A percentile compares a stretch with the other conserved stretches of the same genome.
Conservation (phyloP, 495 filamentous ascomycete species). For the Hypoxylon fuscum region DNA sequence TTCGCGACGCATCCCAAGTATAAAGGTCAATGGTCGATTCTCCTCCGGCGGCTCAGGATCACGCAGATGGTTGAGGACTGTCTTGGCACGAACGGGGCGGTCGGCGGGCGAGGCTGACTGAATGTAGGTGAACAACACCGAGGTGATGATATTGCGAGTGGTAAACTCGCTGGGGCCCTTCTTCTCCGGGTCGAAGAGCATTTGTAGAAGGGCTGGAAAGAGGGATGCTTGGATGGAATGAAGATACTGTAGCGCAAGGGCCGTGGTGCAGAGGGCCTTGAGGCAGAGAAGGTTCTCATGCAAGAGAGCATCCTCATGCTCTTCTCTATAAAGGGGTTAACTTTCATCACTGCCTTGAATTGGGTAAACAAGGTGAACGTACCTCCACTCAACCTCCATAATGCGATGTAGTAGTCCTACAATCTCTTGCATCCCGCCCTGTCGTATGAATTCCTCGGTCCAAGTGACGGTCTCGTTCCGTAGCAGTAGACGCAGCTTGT, state of each 20-base stretch:
- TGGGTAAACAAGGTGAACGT: constrained; percentile 45
- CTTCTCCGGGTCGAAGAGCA: constrained; percentile 96
- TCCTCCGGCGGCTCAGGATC: constrained; percentile 82
- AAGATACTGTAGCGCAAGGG: constrained; percentile 81
- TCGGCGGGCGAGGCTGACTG: constrained; percentile 62
- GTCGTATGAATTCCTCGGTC: constrained; percentile 89
- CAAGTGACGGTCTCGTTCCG: constrained; percentile 95
- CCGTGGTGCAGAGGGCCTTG: constrained; percentile 94
- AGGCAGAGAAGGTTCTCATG: constrained; percentile 94
- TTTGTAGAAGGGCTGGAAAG: constrained; percentile 85
- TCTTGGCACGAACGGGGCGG: constrained; percentile 68
- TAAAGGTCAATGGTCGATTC: constrained; percentile 81
- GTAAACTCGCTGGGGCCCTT: constrained; percentile 97
- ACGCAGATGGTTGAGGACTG: constrained; percentile 78
- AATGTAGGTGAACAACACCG: constrained; percentile 85
- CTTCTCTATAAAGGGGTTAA: constrained; percentile 69
- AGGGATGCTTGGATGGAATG: constrained; percentile 78
- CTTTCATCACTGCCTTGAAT: constrained; percentile 34
- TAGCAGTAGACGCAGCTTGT: constrained; percentile 89
- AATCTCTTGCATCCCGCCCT: constrained; percentile 93
- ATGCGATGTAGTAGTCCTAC: constrained; percentile 86
- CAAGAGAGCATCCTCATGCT: constrained; percentile 92
- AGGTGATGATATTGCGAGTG: constrained; percentile 86
- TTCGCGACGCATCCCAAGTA: constrained; percentile 84
- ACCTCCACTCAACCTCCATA: constrained; percentile 97